Base-by-base conservation (phyloP, 1,284 basidiomycete species). In the Ceratobasidium sp. region DNA sequence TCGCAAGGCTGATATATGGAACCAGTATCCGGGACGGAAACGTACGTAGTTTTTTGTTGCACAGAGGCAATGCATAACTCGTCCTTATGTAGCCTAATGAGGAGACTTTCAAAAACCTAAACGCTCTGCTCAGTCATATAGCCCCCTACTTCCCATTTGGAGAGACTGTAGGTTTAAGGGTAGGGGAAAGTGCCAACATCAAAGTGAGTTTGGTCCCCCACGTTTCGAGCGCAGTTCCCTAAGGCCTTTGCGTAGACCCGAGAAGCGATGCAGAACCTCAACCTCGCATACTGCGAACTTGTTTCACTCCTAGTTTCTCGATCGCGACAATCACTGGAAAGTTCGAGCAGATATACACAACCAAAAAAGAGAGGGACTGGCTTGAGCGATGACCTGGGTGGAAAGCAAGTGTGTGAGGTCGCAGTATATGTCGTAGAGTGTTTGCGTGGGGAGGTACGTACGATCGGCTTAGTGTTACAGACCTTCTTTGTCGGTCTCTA, bases 111-210 rank as follows among this genome's bases (percentile, higher is more conserved):
- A 84, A 86, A 8, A 87, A 91, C 76, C 84, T 95, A 35, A 85
- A 85, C 66, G 83, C 84, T n/a, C 83, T 96, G 26, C 84, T 96
- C 0, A 86, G 86, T 10, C 90, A 94, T 81, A 92, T 97, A 88
- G 84, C 89, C 1, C 87, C 90, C 1, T 96, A 96, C 84, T 97
- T 98, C 82, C 95, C 96, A 1, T 95, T 94, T 83, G 86, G 83
- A 33, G 81, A 84, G 26, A 83, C 80, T 77, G 82, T 81, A 33
- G 77, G 81, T 23, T 80, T 79, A 85, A 86, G 53, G 90, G 92
- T 81, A 85, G 87, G 42, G 60, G 69, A 73, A 15, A 15, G 26
- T 26, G 15, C 51, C 20, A 58, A 49, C 23, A 47, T 73, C 78
- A 90, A 91, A 86, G 91, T 89, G 71, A 80, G 82, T 69, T 54